Conservation (phyloP, 2,329 filamentous ascomycete species). For the Aspergillus viridinutans region DNA sequence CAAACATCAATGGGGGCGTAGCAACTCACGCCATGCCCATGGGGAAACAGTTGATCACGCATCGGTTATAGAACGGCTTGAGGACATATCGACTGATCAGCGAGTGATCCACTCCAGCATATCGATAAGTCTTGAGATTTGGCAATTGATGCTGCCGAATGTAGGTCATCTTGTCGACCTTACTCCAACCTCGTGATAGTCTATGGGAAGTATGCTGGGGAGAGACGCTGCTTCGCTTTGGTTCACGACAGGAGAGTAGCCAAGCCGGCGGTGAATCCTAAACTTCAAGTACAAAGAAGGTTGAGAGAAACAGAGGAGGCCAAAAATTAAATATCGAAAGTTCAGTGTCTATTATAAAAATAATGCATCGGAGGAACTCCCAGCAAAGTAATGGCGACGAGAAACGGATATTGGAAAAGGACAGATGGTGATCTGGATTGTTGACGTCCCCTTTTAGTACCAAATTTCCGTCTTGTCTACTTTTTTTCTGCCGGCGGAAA, state of each 20-base stretch:
- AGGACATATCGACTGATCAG: constrained; percentile 86
- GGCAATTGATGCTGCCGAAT: constrained; percentile 86
- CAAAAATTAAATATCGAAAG: neutral
- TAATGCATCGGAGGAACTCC: neutral
- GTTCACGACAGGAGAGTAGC: neutral
- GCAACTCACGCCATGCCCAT: constrained; percentile 79
- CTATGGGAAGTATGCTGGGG: neutral
- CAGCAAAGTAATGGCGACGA: constrained; percentile 3
- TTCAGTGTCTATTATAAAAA: neutral
- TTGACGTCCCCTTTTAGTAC: constrained; percentile 4
- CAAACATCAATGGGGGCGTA: constrained; percentile 4
- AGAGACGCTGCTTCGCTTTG: constrained; percentile 1
- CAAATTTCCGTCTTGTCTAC: constrained; percentile 5
- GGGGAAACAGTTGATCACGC: constrained; percentile 91
- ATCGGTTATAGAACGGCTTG: constrained; percentile 95
- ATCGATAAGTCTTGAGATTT: constrained; percentile 91
- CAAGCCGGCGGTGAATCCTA: constrained; percentile 1
- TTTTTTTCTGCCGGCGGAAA: constrained; percentile 27
- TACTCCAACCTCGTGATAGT: neutral
- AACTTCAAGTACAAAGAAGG: neutral
- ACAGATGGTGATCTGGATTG: constrained; percentile 4
- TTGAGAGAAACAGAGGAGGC: neutral
- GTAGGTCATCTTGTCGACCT: constrained; percentile 71
- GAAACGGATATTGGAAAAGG: constrained; percentile 4
- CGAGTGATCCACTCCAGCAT: constrained; percentile 86